These are phyloP conservation scores for Sorghum bicolor DNA, from an alignment of 176 grass and related monocot genomes.

Conservation along the genomic window Sorghum_bicolor_NCBIv3 NC_012874.2:57502001-57502500, in stretches of 20 bases:
- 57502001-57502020: not conserved
- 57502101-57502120: not conserved
- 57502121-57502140: not conserved
- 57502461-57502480: slow-evolving; percentile 50
- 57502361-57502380: not conserved
- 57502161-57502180: not conserved
- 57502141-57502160: not conserved
- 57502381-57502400: not conserved
- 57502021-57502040: not conserved
- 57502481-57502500: slow-evolving; percentile 81
- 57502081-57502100: not conserved
- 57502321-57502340: not conserved
- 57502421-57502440: not conserved
- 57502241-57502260: not conserved
- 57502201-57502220: not conserved
- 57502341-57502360: not conserved
- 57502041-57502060: not conserved
- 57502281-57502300: not conserved
- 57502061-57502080: not conserved
- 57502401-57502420: not conserved
- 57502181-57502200: not conserved
- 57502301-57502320: not conserved
- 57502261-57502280: not conserved
- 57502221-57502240: not conserved
- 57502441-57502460: not conserved